These are phyloP conservation scores for Spiromastix sp. DNA, from an alignment of 2,329 filamentous ascomycete species.

Conservation along the genomic window DNA sequence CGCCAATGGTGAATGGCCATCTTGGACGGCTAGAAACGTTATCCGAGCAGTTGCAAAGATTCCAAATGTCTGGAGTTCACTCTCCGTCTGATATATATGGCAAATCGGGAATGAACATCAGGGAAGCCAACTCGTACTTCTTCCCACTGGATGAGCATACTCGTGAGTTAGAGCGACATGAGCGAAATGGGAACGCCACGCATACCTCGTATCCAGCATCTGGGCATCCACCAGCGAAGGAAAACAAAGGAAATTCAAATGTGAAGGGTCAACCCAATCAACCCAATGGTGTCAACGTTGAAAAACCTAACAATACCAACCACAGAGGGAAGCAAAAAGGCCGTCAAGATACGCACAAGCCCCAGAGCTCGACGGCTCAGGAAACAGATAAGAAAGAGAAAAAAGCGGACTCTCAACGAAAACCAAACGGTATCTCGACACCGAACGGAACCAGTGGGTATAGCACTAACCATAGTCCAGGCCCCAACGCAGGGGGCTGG, in stretches of 20 bases:
- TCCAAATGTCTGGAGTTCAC: conserved; percentile 27
- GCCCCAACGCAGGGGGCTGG: conserved; percentile 25
- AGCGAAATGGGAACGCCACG: conserved; percentile 14
- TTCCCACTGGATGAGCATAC: conserved; percentile 21
- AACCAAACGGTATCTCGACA: conserved; percentile 21
- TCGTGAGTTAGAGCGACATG: conserved; percentile 18
- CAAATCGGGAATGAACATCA: conserved; percentile 12
- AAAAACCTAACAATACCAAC: conserved; percentile 23
- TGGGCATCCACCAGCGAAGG: conserved; percentile 18
- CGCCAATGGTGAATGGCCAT: conserved; percentile 16
- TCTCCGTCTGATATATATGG: conserved; percentile 17
- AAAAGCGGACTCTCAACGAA: conserved; percentile 19
- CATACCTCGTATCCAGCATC: conserved; percentile 12
- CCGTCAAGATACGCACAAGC: conserved; percentile 19
- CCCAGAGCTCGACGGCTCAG: conserved; percentile 9
- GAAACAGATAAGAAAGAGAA: conserved; percentile 21
- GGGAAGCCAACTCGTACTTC: conserved; percentile 12
- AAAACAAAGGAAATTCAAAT: conserved; percentile 20
- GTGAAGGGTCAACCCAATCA: conserved; percentile 23
- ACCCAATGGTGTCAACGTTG: conserved; percentile 21
- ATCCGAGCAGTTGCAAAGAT: conserved; percentile 27
- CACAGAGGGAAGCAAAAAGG: conserved; percentile 27
- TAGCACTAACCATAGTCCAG: conserved; percentile 11
- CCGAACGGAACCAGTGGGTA: conserved; percentile 11
- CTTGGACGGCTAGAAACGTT: conserved; percentile 24